Base-by-base conservation (phyloP, 2,329 filamentous ascomycete species). In the Talaromyces albobiverticillius region DNA sequence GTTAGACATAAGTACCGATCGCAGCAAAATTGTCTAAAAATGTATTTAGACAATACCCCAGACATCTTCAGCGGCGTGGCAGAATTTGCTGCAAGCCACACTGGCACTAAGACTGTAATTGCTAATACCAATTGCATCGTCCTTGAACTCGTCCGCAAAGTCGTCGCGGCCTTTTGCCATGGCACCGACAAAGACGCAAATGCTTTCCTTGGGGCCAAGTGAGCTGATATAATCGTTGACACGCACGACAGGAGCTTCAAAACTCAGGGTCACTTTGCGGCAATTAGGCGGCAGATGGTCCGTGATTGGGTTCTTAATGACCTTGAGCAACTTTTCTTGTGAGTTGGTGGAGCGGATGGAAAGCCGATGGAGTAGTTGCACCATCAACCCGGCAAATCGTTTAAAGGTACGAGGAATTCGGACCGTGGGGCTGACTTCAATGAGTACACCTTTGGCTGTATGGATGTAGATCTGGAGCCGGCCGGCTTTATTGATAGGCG, bases 31-130 rank as follows among this genome's bases (percentile, higher is more conserved):
- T 11, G 45, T 40, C 4, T 40, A 40, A 9, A 40, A 36, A 40
- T 40, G 10, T 29, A 6, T 52, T 81, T 85, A 99, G 66, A 96
- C 83, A 63, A 99, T 89, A 68, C 90, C 86, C 94, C 94, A 99
- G 32, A 88, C 87, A 72, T 99, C 94, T 76, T 99, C 94, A 41
- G 92, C 93, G 38, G 93, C 94, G 74, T 99, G 94, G 75, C 94
- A 97, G 80, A 99, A 97, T 75, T 97, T 99, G 84, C 93, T 96
- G 82, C 94, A 99, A 41, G 94, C 93, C 59, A 99, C 94, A 78
- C 93, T 97, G 58, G 94, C 94, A 67, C 90, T 96, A 59, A 99
- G 81, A 68, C 92, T 96, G 81, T 89, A 99, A 74, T 96, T 96
- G 81, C 93, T 97, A 77, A 99, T 97, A 64, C 89, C 90, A 69